A percentile compares a stretch with the other conserved stretches of the same genome.
phyloP scores from a whole-genome alignment of 2,329 filamentous ascomycete species.

The Tolypocladium ovalisporum region DNA sequence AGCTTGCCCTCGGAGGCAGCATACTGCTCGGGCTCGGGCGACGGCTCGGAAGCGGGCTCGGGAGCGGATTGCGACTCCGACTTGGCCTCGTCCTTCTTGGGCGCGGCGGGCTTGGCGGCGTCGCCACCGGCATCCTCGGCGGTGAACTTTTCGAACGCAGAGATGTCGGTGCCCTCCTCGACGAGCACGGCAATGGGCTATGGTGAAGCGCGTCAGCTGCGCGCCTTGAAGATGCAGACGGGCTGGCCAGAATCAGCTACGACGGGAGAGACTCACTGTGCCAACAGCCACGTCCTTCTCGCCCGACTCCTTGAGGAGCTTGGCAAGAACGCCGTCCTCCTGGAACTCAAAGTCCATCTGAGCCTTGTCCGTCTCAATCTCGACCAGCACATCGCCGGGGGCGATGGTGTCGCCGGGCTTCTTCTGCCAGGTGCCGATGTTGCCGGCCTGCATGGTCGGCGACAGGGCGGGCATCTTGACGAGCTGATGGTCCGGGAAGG shows the following conservation, averaged over 20 bases:
- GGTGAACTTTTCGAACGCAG: constrained; percentile 81
- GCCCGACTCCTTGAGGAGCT: constrained; percentile 84
- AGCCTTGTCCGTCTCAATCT: constrained; percentile 99
- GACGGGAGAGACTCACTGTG: constrained; percentile 56
- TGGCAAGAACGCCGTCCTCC: constrained; percentile 91
- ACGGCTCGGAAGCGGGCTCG: constrained; percentile 29
- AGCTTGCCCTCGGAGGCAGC: constrained; percentile 65
- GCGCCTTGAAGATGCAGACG: constrained; percentile 6
- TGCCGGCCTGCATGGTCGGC: constrained; percentile 93
- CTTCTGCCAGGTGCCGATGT: constrained; percentile 97
- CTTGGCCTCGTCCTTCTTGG: constrained; percentile 53
- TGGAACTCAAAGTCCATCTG: constrained; percentile 99
- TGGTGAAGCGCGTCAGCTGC: not conserved
- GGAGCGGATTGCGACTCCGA: constrained; percentile 49
- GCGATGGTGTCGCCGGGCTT: constrained; percentile 79
- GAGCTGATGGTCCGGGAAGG: constrained; percentile 87
- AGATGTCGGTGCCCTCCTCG: constrained; percentile 79
- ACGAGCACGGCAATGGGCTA: constrained; percentile 94
- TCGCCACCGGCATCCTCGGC: constrained; percentile 86
- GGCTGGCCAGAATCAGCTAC: constrained; percentile 2
- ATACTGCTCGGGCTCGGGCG: constrained; percentile 55
- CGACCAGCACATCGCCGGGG: constrained; percentile 90
- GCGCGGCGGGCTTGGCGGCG: constrained; percentile 46
- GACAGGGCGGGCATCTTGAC: constrained; percentile 98
- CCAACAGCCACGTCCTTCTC: constrained; percentile 91